A percentile compares a stretch with the other conserved stretches of the same genome.
phyloP scores from a whole-genome alignment of 495 filamentous ascomycete genomes.

The Aspergillus ellipticus region DNA sequence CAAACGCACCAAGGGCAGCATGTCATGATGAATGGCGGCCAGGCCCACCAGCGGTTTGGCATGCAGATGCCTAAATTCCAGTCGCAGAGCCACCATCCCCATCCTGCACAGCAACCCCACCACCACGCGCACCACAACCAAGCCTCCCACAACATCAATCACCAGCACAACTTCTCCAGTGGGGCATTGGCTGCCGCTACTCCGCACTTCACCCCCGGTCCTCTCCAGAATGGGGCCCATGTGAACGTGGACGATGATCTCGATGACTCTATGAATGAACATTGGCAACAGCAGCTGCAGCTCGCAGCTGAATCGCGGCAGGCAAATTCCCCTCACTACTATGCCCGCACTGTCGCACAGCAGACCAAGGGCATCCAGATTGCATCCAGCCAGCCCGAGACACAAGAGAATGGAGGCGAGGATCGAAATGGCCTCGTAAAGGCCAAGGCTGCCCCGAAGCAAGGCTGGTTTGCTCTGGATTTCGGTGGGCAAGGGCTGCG shows the following conservation, averaged over 20 bases:
- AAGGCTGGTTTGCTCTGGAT: constrained; percentile 89
- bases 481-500: constrained; percentile 90
- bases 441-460: constrained; percentile 57
- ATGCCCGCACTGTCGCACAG: constrained; percentile 57
- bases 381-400: constrained; percentile 52
- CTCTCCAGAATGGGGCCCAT: constrained; percentile 71
- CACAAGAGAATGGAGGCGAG: constrained; percentile 57
- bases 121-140: constrained; percentile 73
- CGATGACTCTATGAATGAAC: constrained; percentile 65
- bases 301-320: constrained; percentile 68
- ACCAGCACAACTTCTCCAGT: constrained; percentile 78
- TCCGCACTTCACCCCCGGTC: constrained; percentile 68
- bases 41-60: constrained; percentile 57
- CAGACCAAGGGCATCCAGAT: constrained; percentile 60
- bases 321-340: constrained; percentile 60
- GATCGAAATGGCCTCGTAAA: constrained; percentile 58
- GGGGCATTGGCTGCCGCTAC: constrained; percentile 70
- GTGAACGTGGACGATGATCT: constrained; percentile 53
- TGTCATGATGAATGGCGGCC: constrained; percentile 67
- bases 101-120: constrained; percentile 72
- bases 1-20: constrained; percentile 79
- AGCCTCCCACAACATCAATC: constrained; percentile 57
- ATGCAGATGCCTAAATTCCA: constrained; percentile 70
- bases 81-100: constrained; percentile 66
- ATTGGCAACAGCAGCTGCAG: constrained; percentile 86